These are phyloP conservation scores for Scheffersomyces illinoinensis DNA, from an alignment of 1,139 yeast genomes.

Conservation along the genomic window DNA sequence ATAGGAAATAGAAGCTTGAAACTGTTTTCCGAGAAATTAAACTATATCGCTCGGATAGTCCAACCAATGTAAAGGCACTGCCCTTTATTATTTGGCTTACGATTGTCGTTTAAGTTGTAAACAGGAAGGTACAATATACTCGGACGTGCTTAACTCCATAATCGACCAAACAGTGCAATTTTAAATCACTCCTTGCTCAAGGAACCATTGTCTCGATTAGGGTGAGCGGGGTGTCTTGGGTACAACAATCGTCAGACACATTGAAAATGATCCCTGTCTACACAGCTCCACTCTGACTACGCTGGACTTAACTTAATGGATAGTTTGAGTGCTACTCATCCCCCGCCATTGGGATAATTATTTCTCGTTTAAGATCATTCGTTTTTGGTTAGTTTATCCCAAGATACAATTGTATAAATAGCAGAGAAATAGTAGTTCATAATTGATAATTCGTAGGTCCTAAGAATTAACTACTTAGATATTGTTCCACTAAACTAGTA, in stretches of 20 bases:
- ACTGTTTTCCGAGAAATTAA: not conserved
- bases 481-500: not conserved
- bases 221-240: not conserved
- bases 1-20: not conserved
- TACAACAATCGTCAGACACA: not conserved
- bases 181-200: not conserved
- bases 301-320: not conserved
- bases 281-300: not conserved
- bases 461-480: not conserved
- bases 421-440: not conserved
- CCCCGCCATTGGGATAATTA: not conserved
- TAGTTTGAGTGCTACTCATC: not conserved
- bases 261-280: not conserved
- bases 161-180: not conserved
- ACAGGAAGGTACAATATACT: not conserved
- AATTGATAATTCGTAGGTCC: not conserved
- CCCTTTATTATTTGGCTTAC: not conserved
- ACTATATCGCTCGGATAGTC: not conserved
- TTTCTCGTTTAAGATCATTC: not conserved
- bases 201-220: not conserved
- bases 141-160: not conserved
- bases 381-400: not conserved
- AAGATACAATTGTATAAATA: not conserved
- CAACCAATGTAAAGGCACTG: not conserved
- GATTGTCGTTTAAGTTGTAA: not conserved